Base-by-base conservation (phyloP, 208 protist species). In the Leishmania guyanensis region DNA sequence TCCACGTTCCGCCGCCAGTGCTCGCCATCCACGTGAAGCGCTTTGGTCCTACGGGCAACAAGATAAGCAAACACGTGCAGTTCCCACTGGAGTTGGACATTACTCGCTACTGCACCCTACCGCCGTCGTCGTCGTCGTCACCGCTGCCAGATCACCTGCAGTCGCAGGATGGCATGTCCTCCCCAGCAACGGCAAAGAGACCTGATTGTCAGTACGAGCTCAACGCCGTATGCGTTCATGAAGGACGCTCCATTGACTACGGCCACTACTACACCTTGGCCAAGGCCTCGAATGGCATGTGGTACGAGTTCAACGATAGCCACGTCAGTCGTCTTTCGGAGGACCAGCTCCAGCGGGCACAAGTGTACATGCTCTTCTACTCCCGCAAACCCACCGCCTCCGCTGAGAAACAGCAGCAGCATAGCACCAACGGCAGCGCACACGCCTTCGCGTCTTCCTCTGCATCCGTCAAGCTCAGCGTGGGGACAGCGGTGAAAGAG, bases 251-350 rank as follows among this genome's bases (percentile, higher is more conserved):
- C 51, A 65, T 97, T 16, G 83, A 88, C 73, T 95, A 90, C 78
- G 97, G 97, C 29, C 97, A 99, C 81, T 99, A 99, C 89, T 98
- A 96, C 87, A 90, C 87, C 72, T 81, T 94, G 77, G 96, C 98
- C 48, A 90, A 90, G 33, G 91, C 88, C 33, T 78, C 88, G 4
- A 98, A 98, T 79, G 92, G 90, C 22, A 84, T 85, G 81, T 99
- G 97, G 96, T 92, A 97, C 48, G 75, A 90, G 79, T 97, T 92
- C 81, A 95, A 99, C 83, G 97, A 99, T 82, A 79, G 70, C 33
- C 80, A 86, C 39, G 91, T 97, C 54, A 89, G 80, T 50, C 78
- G 90, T 29, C 80, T 97, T 58, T 90, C 88, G 26, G 89, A 93
- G 80, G 90, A 96, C 16, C 66, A 78, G 36, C 94, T 92, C 36